Conservation (phyloP, 768 basidiomycete species). For the Podaxis sp. region DNA sequence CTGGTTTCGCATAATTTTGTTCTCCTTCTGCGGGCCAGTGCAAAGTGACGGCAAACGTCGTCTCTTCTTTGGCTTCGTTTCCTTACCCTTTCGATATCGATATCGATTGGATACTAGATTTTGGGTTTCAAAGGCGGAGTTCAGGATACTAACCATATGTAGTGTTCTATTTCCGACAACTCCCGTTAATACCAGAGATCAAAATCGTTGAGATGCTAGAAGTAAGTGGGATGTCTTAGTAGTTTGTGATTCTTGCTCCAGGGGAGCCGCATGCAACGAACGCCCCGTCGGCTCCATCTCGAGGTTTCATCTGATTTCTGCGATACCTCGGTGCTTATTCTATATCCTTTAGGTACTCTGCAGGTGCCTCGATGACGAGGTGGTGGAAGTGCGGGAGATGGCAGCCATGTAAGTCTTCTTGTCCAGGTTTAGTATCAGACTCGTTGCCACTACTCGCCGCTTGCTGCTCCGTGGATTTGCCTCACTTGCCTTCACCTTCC, state of each 20-base stretch:
- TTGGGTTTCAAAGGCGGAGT: background rate
- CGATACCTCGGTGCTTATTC: background rate
- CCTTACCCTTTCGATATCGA: background rate
- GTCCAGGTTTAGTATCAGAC: background rate
- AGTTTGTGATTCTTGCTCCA: conserved; percentile 14
- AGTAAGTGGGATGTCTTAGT: conserved; percentile 33
- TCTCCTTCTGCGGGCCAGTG: background rate
- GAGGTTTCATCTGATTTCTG: background rate
- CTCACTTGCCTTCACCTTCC: background rate
- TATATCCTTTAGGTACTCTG: conserved; percentile 60
- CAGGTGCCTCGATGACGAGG: conserved; percentile 80
- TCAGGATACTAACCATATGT: conserved; percentile 2
- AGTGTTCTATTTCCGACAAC: conserved; percentile 89
- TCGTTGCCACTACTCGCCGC: background rate
- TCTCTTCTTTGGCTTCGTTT: background rate
- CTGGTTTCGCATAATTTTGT: background rate
- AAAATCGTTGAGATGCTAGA: conserved; percentile 81
- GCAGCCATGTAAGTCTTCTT: conserved; percentile 65
- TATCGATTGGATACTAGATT: conserved; percentile 10
- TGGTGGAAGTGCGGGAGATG: conserved; percentile 89
- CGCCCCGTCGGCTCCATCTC: background rate
- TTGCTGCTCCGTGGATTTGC: background rate
- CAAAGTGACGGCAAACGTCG: background rate
- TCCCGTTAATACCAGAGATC: conserved; percentile 74
- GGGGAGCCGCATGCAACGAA: background rate